Evolutionary conservation across 2,329 filamentous ascomycete genomes (phyloP).

Genomic region (Fusarium miscanthi): DNA sequence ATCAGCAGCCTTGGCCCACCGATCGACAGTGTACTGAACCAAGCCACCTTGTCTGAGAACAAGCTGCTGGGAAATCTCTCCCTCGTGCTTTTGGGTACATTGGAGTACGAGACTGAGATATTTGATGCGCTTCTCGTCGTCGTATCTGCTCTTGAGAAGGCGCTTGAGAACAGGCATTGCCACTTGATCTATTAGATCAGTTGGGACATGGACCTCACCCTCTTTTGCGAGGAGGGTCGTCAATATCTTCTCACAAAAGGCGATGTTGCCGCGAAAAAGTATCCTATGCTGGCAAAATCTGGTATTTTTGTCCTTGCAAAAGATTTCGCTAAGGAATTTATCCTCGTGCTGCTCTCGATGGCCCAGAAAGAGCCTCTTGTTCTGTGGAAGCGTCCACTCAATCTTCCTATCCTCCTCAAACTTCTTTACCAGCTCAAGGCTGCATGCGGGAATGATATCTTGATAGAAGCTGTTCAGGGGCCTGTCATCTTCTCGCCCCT

Average conservation of each 20-base stretch:
- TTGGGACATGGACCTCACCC: conserved; percentile 8
- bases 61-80: neutral
- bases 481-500: conserved; percentile 22
- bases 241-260: conserved; percentile 24
- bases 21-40: conserved; percentile 23
- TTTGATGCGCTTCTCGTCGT: conserved; percentile 20
- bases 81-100: conserved; percentile 11
- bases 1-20: conserved; percentile 15
- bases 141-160: conserved; percentile 20
- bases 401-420: conserved; percentile 27
- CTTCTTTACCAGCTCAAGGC: conserved; percentile 24
- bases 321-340: conserved; percentile 31
- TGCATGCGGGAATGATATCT: conserved; percentile 41
- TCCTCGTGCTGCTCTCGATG: conserved; percentile 31
- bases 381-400: conserved; percentile 28
- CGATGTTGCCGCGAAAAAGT: conserved; percentile 32
- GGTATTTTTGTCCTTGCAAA: conserved; percentile 4
- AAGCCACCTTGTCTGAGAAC: neutral
- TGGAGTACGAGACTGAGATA: conserved; percentile 31
- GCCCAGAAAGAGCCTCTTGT: conserved; percentile 24
- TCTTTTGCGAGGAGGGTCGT: conserved; percentile 17
- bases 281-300: conserved; percentile 1
- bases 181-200: conserved; percentile 34
- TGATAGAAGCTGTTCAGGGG: conserved; percentile 40
- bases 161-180: conserved; percentile 39